Percentiles rank a stretch among this genome's conserved stretches.
Evolutionary conservation across 2,329 filamentous ascomycete genomes (phyloP).

Genomic region (Xylariales sp.): DNA sequence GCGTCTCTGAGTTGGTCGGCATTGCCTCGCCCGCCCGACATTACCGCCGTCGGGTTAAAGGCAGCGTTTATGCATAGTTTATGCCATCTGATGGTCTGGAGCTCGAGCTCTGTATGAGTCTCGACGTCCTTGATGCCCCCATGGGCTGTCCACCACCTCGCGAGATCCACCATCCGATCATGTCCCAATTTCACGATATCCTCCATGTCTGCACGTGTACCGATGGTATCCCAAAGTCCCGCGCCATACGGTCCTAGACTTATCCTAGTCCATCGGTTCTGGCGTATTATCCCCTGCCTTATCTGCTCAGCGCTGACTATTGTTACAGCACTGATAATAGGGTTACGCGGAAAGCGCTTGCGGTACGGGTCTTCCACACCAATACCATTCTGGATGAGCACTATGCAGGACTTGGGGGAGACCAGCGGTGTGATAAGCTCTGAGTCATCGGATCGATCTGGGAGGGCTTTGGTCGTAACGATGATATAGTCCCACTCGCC

Average conservation of each 20-base stretch:
- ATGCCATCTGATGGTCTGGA: slow-evolving; percentile 70
- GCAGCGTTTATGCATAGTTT: slow-evolving; percentile 73
- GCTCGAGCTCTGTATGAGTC: slow-evolving; percentile 57
- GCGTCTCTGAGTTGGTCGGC: slow-evolving; percentile 60
- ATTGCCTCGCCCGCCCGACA: slow-evolving; percentile 61
- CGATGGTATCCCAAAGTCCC: slow-evolving; percentile 34
- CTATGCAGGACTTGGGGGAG: slow-evolving; percentile 48
- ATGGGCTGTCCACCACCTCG: slow-evolving; percentile 47
- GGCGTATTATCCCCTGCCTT: slow-evolving; percentile 56
- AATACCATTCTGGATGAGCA: slow-evolving; percentile 67
- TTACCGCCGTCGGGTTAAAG: slow-evolving; percentile 68
- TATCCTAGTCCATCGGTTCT: slow-evolving; percentile 71
- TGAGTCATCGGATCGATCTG: slow-evolving; percentile 59
- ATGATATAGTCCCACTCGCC: slow-evolving; percentile 60
- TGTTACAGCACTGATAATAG: slow-evolving; percentile 65
- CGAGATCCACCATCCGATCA: slow-evolving; percentile 43
- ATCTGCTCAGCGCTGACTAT: slow-evolving; percentile 65
- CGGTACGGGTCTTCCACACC: slow-evolving; percentile 66
- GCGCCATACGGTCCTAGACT: slow-evolving; percentile 62
- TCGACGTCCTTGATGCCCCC: slow-evolving; percentile 64
- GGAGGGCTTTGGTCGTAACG: slow-evolving; percentile 66
- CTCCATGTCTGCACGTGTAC: slow-evolving; percentile 13
- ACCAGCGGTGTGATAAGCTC: slow-evolving; percentile 58
- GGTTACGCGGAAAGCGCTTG: slow-evolving; percentile 53
- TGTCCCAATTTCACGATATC: slow-evolving; percentile 30